A percentile compares a stretch with the other conserved stretches of the same genome.
These are phyloP conservation scores for Carex pumila DNA, from an alignment of 176 grass and related monocot species.

Conservation along the genomic window DNA sequence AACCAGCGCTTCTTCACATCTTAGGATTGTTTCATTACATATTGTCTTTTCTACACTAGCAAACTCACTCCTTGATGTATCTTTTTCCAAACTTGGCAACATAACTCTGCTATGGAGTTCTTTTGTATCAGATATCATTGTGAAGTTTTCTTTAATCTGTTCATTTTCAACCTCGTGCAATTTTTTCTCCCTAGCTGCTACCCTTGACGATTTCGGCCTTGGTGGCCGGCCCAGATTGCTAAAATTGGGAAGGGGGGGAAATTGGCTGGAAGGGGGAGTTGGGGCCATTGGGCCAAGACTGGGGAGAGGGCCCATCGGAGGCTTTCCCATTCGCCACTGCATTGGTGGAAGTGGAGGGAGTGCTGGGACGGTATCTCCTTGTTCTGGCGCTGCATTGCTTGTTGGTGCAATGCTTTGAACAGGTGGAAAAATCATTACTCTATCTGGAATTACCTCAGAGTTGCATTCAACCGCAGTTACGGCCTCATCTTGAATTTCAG, in stretches of 20 bases:
- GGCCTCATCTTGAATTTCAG: neutral
- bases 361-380: constrained; percentile 23
- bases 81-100: constrained; percentile 16
- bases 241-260: constrained; percentile 28
- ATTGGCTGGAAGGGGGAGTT: neutral
- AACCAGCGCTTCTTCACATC: neutral
- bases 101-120: constrained; percentile 17
- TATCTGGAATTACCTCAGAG: neutral
- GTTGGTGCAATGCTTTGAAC: constrained; percentile 8
- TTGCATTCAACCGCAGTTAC: neutral
- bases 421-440: neutral
- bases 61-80: neutral
- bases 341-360: constrained; percentile 65
- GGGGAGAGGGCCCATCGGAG: constrained; percentile 25
- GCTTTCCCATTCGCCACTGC: constrained; percentile 54
- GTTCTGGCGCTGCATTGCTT: constrained; percentile 15
- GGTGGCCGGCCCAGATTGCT: constrained; percentile 39
- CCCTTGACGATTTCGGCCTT: constrained; percentile 42
- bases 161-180: constrained; percentile 16
- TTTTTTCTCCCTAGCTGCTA: neutral
- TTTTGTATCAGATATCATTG: neutral
- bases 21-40: neutral
- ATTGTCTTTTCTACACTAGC: neutral
- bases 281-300: neutral
- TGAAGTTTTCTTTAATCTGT: constrained; percentile 12